Evolutionary conservation across 1,284 basidiomycete species (phyloP).

Genomic region (Pascua guehoae): DNA sequence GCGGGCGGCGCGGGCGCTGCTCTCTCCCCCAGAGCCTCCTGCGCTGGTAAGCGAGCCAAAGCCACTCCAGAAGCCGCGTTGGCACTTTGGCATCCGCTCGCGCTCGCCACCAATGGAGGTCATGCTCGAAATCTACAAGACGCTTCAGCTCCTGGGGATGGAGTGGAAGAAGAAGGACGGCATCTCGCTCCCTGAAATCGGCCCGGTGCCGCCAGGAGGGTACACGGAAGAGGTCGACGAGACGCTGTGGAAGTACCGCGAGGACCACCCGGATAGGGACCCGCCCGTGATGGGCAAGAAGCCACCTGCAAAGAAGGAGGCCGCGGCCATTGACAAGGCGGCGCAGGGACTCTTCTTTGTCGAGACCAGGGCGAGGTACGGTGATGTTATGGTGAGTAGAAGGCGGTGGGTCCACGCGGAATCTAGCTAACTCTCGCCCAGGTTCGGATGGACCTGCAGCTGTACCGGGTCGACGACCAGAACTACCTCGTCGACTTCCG

Average conservation of each 20-base stretch:
- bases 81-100: constrained; percentile 98
- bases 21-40: constrained; percentile 18
- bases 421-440: constrained; percentile 37
- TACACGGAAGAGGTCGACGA: constrained; percentile 42
- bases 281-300: constrained; percentile 35
- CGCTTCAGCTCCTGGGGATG: constrained; percentile 88
- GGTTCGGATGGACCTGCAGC: constrained; percentile 94
- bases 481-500: constrained; percentile 99
- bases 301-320: constrained; percentile 48
- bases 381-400: constrained; percentile 77
- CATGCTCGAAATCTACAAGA: constrained; percentile 97
- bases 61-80: constrained; percentile 60
- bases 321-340: constrained; percentile 51
- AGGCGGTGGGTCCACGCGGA: background rate
- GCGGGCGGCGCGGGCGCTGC: constrained; percentile 39
- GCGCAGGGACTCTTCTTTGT: constrained; percentile 78
- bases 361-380: constrained; percentile 84
- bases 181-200: constrained; percentile 67
- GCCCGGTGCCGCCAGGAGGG: constrained; percentile 43
- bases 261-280: constrained; percentile 32
- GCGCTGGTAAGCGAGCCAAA: constrained; percentile 25
- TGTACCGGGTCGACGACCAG: constrained; percentile 90
- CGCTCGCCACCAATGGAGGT: constrained; percentile 97
- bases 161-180: constrained; percentile 68
- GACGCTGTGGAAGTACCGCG: constrained; percentile 53